phyloP scores from a whole-genome alignment of 306 rosid species.

The Castanospermum australe region DNA sequence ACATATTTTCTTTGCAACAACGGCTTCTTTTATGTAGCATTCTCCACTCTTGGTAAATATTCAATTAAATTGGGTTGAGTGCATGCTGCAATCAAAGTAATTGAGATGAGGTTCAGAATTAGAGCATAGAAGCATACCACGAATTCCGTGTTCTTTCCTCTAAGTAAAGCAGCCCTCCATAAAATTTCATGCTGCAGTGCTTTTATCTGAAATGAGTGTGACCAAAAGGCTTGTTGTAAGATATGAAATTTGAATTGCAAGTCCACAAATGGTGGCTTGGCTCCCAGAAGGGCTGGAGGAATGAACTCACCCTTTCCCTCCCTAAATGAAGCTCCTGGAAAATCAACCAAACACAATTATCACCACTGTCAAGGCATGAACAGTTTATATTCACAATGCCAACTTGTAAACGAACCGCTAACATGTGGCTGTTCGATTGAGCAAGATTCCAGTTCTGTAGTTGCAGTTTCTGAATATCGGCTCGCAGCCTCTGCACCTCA shows the following conservation, averaged over 20 bases:
- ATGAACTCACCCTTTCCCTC: constrained; percentile 57
- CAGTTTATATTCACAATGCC: neutral
- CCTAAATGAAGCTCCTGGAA: constrained; percentile 62
- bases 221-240: neutral
- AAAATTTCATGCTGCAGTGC: constrained; percentile 53
- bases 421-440: constrained; percentile 66
- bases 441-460: constrained; percentile 71
- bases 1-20: neutral
- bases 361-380: neutral
- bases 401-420: constrained; percentile 37
- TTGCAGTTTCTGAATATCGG: constrained; percentile 60
- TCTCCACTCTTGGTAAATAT: neutral
- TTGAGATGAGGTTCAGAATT: neutral
- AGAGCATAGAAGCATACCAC: constrained; percentile 38
- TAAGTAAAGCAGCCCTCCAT: constrained; percentile 60
- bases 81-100: neutral
- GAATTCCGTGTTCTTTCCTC: constrained; percentile 28
- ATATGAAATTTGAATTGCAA: neutral
- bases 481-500: constrained; percentile 54
- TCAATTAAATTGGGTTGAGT: neutral
- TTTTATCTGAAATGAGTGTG: constrained; percentile 42
- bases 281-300: neutral
- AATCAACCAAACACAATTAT: neutral
- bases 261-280: neutral
- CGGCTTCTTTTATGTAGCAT: neutral